Base-by-base conservation (phyloP, 495 filamentous ascomycete species). In the Xylaria curta region DNA sequence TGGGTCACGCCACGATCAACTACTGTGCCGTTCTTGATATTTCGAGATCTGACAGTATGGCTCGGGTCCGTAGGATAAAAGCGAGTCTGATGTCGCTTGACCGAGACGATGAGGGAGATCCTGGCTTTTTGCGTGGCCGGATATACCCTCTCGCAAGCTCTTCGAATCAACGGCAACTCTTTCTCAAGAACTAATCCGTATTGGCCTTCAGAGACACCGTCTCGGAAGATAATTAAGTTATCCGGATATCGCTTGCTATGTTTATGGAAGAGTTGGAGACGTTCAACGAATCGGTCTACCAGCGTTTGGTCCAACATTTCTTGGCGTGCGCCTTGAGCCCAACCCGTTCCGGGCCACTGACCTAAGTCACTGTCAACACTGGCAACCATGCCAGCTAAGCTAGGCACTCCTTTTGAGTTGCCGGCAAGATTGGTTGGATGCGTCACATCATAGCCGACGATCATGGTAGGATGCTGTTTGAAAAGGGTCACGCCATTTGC, bases 21-120 rank as follows among this genome's bases (percentile, higher is more conserved):
- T 4, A 97, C 86, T 3, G 94, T 97, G 7, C 95, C 95, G 53
- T 89, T 89, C 49, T 83, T 78, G 4, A 90, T 87, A 71, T 97
- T 97, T 7, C 86, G 84, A 7, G 86, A 88, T 1, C 75, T 82
- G 1, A 85, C 76, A 21, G 78, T 76, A 3, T 84, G 78, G 0
- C 85, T 87, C 1, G 89, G 87, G 24, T 82, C 73, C 0, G 83
- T 83, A 0, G 84, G 84, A 78, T 91, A 97, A 84, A 98, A 97
- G 0, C 95, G 91, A 0, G 93, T 97, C 76, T 97, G 93, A 74
- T 98, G 95, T 26, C 96, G 88, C 79, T 97, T 97, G 51, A 93
- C 93, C 0, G 91, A 91, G n/a, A 93, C 83, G 21, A 93, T 81
- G 38, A 93, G 81, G 0, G 87, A 81, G 17, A 93, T 83, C 53